Conservation (phyloP, 2,329 filamentous ascomycete genomes). For the Annulohypoxylon truncatum region DNA sequence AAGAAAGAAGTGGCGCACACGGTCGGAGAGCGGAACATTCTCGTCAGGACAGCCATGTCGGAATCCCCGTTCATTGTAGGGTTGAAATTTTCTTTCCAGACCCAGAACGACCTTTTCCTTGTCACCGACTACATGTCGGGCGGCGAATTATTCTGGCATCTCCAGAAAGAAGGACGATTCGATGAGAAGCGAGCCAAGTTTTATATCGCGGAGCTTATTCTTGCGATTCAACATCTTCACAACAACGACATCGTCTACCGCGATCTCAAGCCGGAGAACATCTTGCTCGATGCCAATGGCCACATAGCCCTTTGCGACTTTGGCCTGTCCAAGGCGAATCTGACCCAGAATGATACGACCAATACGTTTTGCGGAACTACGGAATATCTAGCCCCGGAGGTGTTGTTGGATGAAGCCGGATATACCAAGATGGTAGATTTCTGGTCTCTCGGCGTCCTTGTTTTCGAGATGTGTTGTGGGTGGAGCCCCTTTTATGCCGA, state of each 20-base stretch:
- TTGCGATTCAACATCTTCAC: slow-evolving; percentile 94
- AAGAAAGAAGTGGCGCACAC: slow-evolving; percentile 99
- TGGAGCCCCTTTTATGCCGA: slow-evolving; percentile 99
- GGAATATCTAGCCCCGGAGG: slow-evolving; percentile 95
- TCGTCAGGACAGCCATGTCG: slow-evolving; percentile 93
- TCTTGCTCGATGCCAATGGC: slow-evolving; percentile 94
- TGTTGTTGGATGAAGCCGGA: slow-evolving; percentile 92
- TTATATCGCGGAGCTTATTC: slow-evolving; percentile 97
- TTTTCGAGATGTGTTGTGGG: slow-evolving; percentile 99
- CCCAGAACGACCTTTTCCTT: slow-evolving; percentile 94
- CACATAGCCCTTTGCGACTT: slow-evolving; percentile 99
- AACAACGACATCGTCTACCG: slow-evolving; percentile 98
- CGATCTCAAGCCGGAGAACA: slow-evolving; percentile 97
- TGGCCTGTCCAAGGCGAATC: slow-evolving; percentile 94
- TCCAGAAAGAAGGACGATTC: slow-evolving; percentile 97
- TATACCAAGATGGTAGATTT: slow-evolving; percentile 99
- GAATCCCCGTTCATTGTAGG: slow-evolving; percentile 98
- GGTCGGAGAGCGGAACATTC: slow-evolving; percentile 94
- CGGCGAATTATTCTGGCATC: slow-evolving; percentile 97
- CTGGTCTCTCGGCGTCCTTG: slow-evolving; percentile 96
- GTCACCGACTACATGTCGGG: slow-evolving; percentile 99
- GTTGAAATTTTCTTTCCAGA: slow-evolving; percentile 98
- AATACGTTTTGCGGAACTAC: slow-evolving; percentile 99
- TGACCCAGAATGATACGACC: slow-evolving; percentile 96
- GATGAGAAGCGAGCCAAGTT: slow-evolving; percentile 96